Conservation (phyloP, 176 grass and related monocot genomes). For the Aegilops sharonensis region DNA sequence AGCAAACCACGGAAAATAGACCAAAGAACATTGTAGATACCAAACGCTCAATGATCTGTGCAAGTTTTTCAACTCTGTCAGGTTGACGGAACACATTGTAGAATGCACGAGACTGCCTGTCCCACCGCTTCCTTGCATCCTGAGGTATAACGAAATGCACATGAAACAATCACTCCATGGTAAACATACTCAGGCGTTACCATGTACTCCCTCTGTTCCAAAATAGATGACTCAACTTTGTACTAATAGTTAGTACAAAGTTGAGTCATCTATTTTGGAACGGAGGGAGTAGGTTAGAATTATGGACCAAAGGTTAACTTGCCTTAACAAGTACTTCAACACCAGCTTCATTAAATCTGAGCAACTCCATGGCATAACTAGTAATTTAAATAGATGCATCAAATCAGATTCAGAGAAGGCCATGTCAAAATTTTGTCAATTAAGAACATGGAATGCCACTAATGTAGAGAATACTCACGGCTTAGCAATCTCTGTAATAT, state of each 20-base stretch:
- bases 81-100: slow-evolving; percentile 95
- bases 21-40: slow-evolving; percentile 28
- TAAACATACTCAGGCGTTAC: neutral
- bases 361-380: slow-evolving; percentile 91
- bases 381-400: slow-evolving; percentile 31
- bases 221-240: too few relatives aligned
- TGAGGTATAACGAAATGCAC: slow-evolving; percentile 35
- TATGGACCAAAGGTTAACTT: slow-evolving; percentile 36
- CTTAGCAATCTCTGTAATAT: slow-evolving; percentile 99
- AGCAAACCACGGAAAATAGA: slow-evolving; percentile 5
- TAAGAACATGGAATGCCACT: slow-evolving; percentile 22
- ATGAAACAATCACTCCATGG: slow-evolving; percentile 12
- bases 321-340: slow-evolving; percentile 92
- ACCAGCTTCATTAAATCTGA: slow-evolving; percentile 96
- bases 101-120: slow-evolving; percentile 91
- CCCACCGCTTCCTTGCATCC: slow-evolving; percentile 96
- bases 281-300: neutral
- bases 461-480: slow-evolving; percentile 66
- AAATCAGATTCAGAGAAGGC: slow-evolving; percentile 23
- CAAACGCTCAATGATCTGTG: slow-evolving; percentile 83
- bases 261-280: too few relatives aligned
- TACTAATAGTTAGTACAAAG: too few relatives aligned
- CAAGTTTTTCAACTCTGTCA: slow-evolving; percentile 96
- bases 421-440: neutral
- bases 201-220: neutral